Base-by-base conservation (phyloP, 1,139 yeast genomes). In the Blastobotrys elegans region DNA sequence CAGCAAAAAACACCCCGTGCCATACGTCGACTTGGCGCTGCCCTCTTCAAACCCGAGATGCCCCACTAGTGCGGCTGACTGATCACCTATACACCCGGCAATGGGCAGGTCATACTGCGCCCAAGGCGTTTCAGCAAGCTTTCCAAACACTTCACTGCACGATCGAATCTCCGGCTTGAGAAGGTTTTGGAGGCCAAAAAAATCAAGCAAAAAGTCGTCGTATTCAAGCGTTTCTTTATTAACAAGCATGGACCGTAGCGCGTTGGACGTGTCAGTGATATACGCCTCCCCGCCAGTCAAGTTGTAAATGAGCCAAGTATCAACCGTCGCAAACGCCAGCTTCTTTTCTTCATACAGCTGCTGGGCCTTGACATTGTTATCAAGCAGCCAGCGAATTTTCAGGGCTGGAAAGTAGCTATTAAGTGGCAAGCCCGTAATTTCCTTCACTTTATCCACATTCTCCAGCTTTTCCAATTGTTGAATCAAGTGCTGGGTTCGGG, bases 11-110 rank as follows among this genome's bases (percentile, higher is more conserved):
- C 96, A 88, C 55, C 97, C 97, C 2, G 97, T 90, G 56, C 97
- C 97, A 63, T 89, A 90, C n/a, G 97, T 90, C 73, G 95, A 87
- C 68, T 90, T 90, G 36, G 96, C 96, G 46, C 84, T 80, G 49
- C 97, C 97, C 29, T 80, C 76, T 55, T 77, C 75, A 61, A 87
- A 79, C 1, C 96, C 96, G 66, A 87, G 69, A 68, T 90, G 97
- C 30, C 97, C 97, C 44, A 89, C 96, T 53, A 90, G 70, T 3
- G 97, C 94, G 3, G 97, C 90, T 50, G 92, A 80, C 71, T 90
- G 97, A 69, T 90, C 97, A 53, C 97, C 97, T 27, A 90, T 73
- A 68, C 96, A 87, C 35, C 97, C 97, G 59, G 88, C 78, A 50
- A 90, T 79, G 30, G 96, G 96, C 20, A 83, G 72, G 44, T 80